Evolutionary conservation across 257 asterid species (phyloP), one percentile per base, ranked within the genome.

Genomic region (Lithospermum erythrorhizon): DNA sequence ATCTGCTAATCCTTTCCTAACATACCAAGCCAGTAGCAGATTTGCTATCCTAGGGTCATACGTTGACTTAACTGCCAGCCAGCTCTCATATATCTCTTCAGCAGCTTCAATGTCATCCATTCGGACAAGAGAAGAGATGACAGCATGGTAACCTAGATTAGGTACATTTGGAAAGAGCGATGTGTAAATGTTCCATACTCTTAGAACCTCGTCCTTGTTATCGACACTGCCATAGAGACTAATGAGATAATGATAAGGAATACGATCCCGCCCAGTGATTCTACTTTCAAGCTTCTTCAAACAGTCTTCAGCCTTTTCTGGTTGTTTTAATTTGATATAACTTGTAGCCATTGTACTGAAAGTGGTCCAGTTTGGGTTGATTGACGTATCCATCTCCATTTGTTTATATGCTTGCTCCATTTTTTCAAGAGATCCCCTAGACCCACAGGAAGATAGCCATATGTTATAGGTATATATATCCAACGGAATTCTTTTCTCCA

Each of bases 31-130:
- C 76, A 93, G 35, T 29, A 93, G 73, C 56, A 86, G 86, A 70
- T 93, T 89, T n/a, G 83, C 95, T 2, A 93, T 69, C 71, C 96
- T 76, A 47, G 97, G 78, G 57, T 93, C 98, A 59, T 65, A 84
- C 8, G 22, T 17, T 18, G 85, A 51, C 74, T 82, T 84, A 67
- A 80, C 75, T 0, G 82, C 70, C 61, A 89, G 77, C 98, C 97
- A 93, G 64, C 89, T 95, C 7, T 84, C 79, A 18, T 88, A 93
- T 2, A 82, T 62, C 70, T 66, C 78, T 71, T 86, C 94, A 10
- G 98, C 97, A 6, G 83, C 95, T n/a, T 76, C 89, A 29, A 86
- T 66, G 48, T 86, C 94, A 1, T 73, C 81, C 49, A 81, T 27
- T 76, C 95, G 82, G 29, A 84, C 51, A 23, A 93, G 71, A 35